A percentile compares a stretch with the other conserved stretches of the same genome.
These are phyloP conservation scores for Lactarius hatsudake DNA, from an alignment of 768 basidiomycete genomes.

Conservation along the genomic window DNA sequence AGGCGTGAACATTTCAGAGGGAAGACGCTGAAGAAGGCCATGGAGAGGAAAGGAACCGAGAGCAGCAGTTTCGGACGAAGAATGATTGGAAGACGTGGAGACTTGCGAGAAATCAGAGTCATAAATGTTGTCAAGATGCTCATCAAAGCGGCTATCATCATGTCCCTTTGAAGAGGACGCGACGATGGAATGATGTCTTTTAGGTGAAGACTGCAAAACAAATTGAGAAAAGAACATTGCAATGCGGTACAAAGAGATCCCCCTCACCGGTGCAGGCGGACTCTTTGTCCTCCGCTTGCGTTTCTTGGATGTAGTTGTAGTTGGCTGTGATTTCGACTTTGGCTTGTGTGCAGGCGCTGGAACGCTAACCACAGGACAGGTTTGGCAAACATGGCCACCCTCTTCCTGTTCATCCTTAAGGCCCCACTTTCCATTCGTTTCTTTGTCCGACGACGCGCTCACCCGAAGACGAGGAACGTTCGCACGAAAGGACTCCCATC, in stretches of 20 bases:
- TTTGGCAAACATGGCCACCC: neutral
- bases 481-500: constrained; percentile 47
- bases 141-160: neutral
- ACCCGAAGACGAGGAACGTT: constrained; percentile 17
- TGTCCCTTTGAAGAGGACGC: neutral
- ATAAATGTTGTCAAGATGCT: constrained; percentile 33
- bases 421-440: constrained; percentile 6
- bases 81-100: constrained; percentile 40
- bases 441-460: neutral
- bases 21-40: constrained; percentile 33
- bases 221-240: neutral
- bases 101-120: constrained; percentile 58
- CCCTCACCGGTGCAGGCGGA: neutral
- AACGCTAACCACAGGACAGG: neutral
- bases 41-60: neutral
- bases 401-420: neutral
- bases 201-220: neutral
- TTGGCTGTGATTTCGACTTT: neutral
- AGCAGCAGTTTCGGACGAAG: constrained; percentile 27
- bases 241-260: too few species aligned
- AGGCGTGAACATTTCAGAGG: constrained; percentile 35
- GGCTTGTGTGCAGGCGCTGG: too few species aligned
- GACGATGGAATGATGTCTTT: neutral
- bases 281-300: constrained; percentile 1
- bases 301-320: neutral